These are phyloP conservation scores for Borealophlyctis nickersoniae DNA, from an alignment of 192 early-diverging fungal genomes.

Conservation along the genomic window DNA sequence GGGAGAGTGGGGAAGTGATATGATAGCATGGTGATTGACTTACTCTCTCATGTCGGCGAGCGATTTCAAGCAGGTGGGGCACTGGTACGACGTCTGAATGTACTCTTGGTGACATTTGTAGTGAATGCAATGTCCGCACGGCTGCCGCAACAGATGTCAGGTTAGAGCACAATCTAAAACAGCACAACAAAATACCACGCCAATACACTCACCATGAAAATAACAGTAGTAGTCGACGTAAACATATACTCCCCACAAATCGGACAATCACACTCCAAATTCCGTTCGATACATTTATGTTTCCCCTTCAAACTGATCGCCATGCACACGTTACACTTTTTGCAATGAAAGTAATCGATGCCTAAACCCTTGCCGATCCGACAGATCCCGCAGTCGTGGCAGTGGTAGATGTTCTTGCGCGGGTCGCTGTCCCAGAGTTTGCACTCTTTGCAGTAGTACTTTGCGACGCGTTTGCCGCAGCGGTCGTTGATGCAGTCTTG, in stretches of 20 bases:
- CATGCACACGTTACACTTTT: constrained; percentile 91
- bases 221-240: constrained; percentile 75
- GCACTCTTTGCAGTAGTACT: constrained; percentile 89
- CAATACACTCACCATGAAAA: constrained; percentile 73
- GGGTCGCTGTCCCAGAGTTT: constrained; percentile 89
- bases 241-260: constrained; percentile 97
- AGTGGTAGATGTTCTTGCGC: constrained; percentile 88
- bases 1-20: not conserved
- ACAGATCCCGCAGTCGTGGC: constrained; percentile 90
- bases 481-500: constrained; percentile 64
- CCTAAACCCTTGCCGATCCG: constrained; percentile 80
- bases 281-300: constrained; percentile 90
- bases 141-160: constrained; percentile 37
- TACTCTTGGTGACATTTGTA: constrained; percentile 79
- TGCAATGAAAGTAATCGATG: constrained; percentile 88
- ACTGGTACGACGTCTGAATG: constrained; percentile 88
- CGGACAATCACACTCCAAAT: constrained; percentile 88
- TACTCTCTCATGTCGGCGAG: constrained; percentile 72
- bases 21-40: not conserved
- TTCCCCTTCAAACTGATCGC: constrained; percentile 66
- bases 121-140: constrained; percentile 93
- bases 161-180: not conserved
- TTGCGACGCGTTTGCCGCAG: constrained; percentile 64
- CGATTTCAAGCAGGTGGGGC: constrained; percentile 91
- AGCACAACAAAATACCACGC: not conserved